phyloP scores from a whole-genome alignment of 2,329 filamentous ascomycete genomes.

The Exophiala viscosa region DNA sequence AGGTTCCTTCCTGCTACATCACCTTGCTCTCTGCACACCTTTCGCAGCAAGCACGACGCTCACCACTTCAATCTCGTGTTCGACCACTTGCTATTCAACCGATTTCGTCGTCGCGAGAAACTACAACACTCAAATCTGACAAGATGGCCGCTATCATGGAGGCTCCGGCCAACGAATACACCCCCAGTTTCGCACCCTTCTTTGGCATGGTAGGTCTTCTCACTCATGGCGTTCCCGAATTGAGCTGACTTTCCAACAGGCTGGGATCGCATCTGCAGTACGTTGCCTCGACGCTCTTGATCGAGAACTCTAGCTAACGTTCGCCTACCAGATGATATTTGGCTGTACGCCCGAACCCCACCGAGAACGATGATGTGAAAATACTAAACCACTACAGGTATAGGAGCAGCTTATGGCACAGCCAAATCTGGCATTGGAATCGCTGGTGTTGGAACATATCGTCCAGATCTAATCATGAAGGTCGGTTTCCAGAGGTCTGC shows the following conservation, averaged over 20 bases:
- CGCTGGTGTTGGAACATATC: constrained; percentile 62
- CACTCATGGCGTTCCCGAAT: constrained; percentile 1
- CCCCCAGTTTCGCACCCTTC: constrained; percentile 65
- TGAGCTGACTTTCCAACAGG: constrained; percentile 37
- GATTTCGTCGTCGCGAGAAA: too few relatives aligned
- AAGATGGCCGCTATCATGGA: constrained; percentile 35
- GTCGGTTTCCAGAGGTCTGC: constrained; percentile 31
- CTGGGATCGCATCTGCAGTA: constrained; percentile 49
- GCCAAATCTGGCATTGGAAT: constrained; percentile 67
- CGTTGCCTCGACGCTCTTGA: neutral
- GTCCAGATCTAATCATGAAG: constrained; percentile 68
- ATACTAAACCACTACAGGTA: constrained; percentile 44
- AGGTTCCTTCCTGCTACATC: too few relatives aligned
- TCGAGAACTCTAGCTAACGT: neutral
- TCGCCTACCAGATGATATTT: constrained; percentile 46
- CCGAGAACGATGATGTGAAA: neutral
- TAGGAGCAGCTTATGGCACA: constrained; percentile 65
- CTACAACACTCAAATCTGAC: neutral
- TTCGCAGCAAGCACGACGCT: too few relatives aligned
- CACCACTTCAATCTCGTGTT: too few relatives aligned
- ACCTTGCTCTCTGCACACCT: too few relatives aligned
- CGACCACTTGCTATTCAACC: too few relatives aligned
- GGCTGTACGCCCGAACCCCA: constrained; percentile 40
- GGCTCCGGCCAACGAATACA: constrained; percentile 43
- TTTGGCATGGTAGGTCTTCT: constrained; percentile 59